Evolutionary conservation across 2,329 filamentous ascomycete genomes (phyloP).

Genomic region (Penicillium crustosum): DNA sequence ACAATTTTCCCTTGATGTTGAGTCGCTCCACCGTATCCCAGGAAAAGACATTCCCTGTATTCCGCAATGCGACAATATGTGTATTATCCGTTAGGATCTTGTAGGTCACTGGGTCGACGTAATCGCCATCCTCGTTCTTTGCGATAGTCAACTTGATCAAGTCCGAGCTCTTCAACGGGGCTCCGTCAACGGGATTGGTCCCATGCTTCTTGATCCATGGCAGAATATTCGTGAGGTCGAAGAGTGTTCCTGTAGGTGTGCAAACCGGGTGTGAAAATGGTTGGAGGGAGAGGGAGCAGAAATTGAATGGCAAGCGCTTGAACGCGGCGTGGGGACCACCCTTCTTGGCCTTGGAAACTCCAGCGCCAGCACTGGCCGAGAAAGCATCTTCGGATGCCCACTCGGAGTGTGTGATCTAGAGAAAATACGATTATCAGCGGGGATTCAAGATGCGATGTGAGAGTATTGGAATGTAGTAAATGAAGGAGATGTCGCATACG

Average conservation of each 20-base stretch:
- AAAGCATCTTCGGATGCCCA: constrained; percentile 92
- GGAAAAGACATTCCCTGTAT: constrained; percentile 90
- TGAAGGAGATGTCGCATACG: constrained; percentile 33
- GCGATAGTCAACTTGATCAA: constrained; percentile 88
- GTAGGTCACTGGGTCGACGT: constrained; percentile 94
- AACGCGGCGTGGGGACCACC: constrained; percentile 64
- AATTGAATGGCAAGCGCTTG: constrained; percentile 93
- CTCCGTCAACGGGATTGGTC: constrained; percentile 86
- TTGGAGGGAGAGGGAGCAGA: constrained; percentile 92
- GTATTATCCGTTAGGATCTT: constrained; percentile 98
- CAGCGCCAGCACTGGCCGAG: constrained; percentile 74
- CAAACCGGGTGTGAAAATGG: constrained; percentile 95
- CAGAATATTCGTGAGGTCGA: constrained; percentile 91
- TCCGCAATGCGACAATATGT: constrained; percentile 84
- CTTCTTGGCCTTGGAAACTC: constrained; percentile 56
- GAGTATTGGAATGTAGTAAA: not conserved
- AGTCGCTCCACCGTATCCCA: constrained; percentile 94
- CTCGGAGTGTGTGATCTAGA: constrained; percentile 89
- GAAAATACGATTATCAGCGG: constrained; percentile 17
- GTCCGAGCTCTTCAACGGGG: constrained; percentile 74
- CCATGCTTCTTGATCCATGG: constrained; percentile 92
- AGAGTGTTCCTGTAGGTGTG: constrained; percentile 81
- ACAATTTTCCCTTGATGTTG: constrained; percentile 96
- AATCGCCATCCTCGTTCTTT: constrained; percentile 86
- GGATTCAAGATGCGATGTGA: constrained; percentile 15